Conservation (phyloP, 192 early-diverging fungal species). For the Coemansia furcata region DNA sequence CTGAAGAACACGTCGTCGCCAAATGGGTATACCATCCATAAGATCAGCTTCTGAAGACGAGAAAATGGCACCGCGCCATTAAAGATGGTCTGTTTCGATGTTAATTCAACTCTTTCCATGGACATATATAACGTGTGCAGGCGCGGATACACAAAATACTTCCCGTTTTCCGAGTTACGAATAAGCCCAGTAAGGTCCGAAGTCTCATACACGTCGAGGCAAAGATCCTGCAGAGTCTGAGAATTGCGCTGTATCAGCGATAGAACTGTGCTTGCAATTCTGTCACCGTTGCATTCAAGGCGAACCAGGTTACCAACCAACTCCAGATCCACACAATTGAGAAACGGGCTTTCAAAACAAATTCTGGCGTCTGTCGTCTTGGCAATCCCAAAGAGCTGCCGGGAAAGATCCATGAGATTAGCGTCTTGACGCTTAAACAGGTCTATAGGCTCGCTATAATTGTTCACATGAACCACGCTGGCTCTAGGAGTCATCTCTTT, state of each 20-base stretch:
- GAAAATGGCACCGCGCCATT: not conserved
- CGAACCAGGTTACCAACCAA: not conserved
- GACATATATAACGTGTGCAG: not conserved
- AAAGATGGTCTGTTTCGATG: too few relatives aligned
- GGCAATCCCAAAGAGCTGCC: not conserved
- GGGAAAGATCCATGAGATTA: not conserved
- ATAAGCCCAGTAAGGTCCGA: not conserved
- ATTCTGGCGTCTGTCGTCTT: not conserved
- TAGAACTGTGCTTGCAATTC: not conserved
- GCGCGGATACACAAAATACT: not conserved
- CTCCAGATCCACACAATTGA: not conserved
- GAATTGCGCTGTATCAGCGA: not conserved
- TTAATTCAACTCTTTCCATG: too few relatives aligned
- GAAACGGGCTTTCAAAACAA: not conserved
- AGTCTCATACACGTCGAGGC: not conserved
- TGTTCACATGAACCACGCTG: not conserved
- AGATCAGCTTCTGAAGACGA: not conserved
- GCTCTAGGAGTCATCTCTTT: not conserved
- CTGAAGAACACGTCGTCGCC: not conserved
- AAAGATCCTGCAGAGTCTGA: not conserved
- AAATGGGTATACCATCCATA: not conserved
- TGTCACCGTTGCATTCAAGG: not conserved
- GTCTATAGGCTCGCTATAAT: not conserved
- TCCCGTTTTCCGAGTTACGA: not conserved
- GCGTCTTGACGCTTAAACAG: not conserved